Conservation (phyloP, 2,329 filamentous ascomycete species). For the Tolypocladium paradoxum region DNA sequence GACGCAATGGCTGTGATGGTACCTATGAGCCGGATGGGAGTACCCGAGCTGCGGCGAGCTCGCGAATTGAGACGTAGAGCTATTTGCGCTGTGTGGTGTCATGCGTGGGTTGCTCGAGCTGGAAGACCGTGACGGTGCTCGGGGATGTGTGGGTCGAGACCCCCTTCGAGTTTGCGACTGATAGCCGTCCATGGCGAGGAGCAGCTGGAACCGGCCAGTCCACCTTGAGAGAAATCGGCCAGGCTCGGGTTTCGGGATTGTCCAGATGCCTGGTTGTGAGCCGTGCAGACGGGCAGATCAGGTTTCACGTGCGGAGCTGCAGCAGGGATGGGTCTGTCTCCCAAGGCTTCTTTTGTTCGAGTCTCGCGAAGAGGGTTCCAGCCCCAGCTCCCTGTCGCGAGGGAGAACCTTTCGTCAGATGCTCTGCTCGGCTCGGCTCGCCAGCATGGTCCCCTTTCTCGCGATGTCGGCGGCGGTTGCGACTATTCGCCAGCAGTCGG, state of each 20-base stretch:
- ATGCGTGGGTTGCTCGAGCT: conserved; percentile 29
- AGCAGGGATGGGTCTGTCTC: not conserved
- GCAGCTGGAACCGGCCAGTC: not conserved
- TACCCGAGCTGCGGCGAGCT: conserved; percentile 23
- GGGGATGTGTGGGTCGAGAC: conserved; percentile 23
- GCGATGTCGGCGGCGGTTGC: not conserved
- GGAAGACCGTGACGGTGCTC: conserved; percentile 35
- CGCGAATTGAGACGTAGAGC: conserved; percentile 28
- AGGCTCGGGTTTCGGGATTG: not conserved
- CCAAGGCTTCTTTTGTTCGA: not conserved
- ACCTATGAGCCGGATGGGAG: conserved; percentile 26
- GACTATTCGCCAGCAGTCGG: not conserved
- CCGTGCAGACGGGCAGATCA: not conserved
- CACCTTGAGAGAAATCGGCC: not conserved
- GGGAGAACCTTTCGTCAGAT: not conserved
- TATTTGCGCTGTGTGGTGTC: conserved; percentile 30
- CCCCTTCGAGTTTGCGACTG: conserved; percentile 13
- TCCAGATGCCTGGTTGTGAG: not conserved
- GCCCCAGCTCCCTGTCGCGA: not conserved
- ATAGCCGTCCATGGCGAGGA: conserved; percentile 19
- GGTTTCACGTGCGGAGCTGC: not conserved
- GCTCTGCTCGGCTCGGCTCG: not conserved
- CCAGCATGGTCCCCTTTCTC: not conserved
- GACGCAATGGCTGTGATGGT: conserved; percentile 28
- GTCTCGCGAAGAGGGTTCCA: not conserved